Conservation (phyloP, 371 early-diverging fungal species). For the Lichtheimia ornata region DNA sequence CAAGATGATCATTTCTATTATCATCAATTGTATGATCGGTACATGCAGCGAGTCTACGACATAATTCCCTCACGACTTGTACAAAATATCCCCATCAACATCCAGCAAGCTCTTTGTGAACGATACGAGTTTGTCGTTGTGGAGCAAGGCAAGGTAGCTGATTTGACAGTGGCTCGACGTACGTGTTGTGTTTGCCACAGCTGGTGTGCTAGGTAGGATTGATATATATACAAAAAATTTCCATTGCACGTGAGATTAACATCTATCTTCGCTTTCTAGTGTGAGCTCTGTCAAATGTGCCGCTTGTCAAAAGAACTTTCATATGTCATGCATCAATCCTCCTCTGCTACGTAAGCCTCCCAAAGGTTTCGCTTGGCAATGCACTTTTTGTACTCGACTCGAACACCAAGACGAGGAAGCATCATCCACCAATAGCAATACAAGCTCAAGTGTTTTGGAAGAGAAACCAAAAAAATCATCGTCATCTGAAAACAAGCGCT, state of each 20-base stretch:
- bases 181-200: constrained; percentile 77
- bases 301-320: constrained; percentile 71
- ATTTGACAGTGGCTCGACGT: constrained; percentile 69
- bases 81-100: constrained; percentile 77
- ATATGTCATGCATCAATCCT: constrained; percentile 78
- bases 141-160: constrained; percentile 78
- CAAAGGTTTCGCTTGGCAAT: constrained; percentile 85
- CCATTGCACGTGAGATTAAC: background rate
- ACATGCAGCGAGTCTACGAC: constrained; percentile 86
- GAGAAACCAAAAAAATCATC: constrained; percentile 3
- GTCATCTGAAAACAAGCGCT: background rate
- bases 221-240: constrained; percentile 3
- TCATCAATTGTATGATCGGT: constrained; percentile 84
- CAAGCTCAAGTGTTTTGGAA: too few relatives aligned
- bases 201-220: constrained; percentile 70
- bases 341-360: constrained; percentile 72
- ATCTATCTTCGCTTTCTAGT: constrained; percentile 18
- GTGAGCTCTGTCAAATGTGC: constrained; percentile 67
- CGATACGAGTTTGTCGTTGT: constrained; percentile 82
- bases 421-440: too few relatives aligned
- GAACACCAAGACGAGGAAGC: constrained; percentile 4
- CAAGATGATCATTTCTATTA: constrained; percentile 80
- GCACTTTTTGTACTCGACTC: constrained; percentile 64
- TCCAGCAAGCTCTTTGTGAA: constrained; percentile 63
- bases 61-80: constrained; percentile 77